Conservation (phyloP, 345 rosid species). For the Rhodamnia rubescens region DNA sequence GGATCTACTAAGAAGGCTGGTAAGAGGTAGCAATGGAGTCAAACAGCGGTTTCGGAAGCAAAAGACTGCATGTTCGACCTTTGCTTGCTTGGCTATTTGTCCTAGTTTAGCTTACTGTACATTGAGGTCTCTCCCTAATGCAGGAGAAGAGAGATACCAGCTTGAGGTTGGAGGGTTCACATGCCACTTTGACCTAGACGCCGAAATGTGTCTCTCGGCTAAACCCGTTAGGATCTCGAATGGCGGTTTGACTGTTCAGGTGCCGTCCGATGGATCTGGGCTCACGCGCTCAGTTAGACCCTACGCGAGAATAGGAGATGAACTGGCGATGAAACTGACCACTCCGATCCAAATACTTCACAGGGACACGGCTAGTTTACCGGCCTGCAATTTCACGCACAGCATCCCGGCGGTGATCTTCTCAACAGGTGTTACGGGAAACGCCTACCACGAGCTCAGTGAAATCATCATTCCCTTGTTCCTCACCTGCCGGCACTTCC, state of each 20-base stretch:
- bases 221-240: background rate
- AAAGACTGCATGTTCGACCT: background rate
- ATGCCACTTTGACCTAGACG: background rate
- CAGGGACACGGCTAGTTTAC: background rate
- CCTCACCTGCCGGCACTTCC: background rate
- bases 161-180: background rate
- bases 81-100: background rate
- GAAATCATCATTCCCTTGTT: conserved; percentile 4
- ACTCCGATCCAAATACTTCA: conserved; percentile 2
- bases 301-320: background rate
- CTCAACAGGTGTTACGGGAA: background rate
- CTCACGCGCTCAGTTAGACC: background rate
- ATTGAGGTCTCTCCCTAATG: background rate
- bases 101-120: background rate
- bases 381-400: background rate
- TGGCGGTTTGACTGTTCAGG: background rate
- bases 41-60: background rate
- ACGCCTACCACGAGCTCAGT: background rate
- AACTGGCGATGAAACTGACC: background rate
- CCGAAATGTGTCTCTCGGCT: background rate
- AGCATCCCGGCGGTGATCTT: background rate
- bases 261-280: background rate
- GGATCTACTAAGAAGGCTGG: background rate
- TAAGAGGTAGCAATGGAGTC: background rate
- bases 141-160: background rate